These are phyloP conservation scores for Dryas octopetala DNA, from an alignment of 306 rosid genomes.

Conservation along the genomic window DNA sequence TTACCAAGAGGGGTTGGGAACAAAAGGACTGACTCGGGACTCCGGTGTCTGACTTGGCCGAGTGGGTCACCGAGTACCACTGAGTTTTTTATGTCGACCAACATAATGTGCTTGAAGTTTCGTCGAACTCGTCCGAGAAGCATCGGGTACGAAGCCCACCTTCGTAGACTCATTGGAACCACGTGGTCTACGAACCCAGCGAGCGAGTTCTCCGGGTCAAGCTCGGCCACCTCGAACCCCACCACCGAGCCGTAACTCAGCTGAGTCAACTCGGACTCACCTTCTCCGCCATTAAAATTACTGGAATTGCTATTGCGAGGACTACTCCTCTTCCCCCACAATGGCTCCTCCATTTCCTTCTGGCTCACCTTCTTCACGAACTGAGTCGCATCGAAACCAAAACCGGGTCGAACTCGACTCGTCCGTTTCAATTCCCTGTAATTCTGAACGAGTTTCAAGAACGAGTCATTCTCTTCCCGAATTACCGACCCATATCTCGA, in stretches of 20 bases:
- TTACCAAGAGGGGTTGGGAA: slow-evolving; percentile 22
- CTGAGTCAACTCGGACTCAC: slow-evolving; percentile 19
- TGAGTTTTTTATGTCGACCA: slow-evolving; percentile 49
- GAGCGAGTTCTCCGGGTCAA: slow-evolving; percentile 90
- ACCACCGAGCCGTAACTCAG: slow-evolving; percentile 77
- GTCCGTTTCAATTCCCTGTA: slow-evolving; percentile 30
- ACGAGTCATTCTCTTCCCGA: slow-evolving; percentile 52
- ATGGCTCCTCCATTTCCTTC: slow-evolving; percentile 40
- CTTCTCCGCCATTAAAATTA: neutral
- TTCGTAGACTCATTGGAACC: slow-evolving; percentile 55
- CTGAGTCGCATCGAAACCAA: neutral
- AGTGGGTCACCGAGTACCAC: slow-evolving; percentile 59
- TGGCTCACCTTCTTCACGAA: slow-evolving; percentile 32
- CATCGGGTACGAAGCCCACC: slow-evolving; percentile 96
- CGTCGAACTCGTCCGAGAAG: slow-evolving; percentile 74
- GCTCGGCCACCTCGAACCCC: slow-evolving; percentile 69
- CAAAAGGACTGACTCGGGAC: slow-evolving; percentile 54
- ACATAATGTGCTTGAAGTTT: slow-evolving; percentile 64
- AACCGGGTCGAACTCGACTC: slow-evolving; percentile 40
- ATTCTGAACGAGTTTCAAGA: slow-evolving; percentile 40
- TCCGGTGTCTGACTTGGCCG: slow-evolving; percentile 46
- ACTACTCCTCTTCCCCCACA: slow-evolving; percentile 56
- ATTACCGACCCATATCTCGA: slow-evolving; percentile 40
- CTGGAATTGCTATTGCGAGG: slow-evolving; percentile 9
- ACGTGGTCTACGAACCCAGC: slow-evolving; percentile 65